A percentile compares a stretch with the other conserved stretches of the same genome.
phyloP scores from a whole-genome alignment of 306 rosid genomes.

The Acmispon strigosus region DNA sequence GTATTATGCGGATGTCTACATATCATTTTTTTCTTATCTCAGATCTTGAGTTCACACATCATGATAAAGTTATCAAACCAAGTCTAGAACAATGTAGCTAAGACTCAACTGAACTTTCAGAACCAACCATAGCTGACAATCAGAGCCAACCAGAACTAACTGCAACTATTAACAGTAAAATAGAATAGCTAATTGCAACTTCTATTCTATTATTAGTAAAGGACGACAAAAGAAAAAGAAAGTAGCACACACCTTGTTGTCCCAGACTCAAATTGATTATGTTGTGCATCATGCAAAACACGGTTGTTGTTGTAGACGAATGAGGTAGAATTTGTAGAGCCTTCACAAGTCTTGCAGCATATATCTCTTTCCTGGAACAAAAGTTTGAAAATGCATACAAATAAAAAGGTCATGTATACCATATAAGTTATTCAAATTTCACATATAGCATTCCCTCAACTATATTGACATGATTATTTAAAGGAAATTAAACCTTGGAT shows the following conservation, averaged over 20 bases:
- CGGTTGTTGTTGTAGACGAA: not conserved
- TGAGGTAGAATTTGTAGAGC: not conserved
- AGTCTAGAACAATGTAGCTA: no score
- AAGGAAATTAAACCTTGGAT: slow-evolving; percentile 38
- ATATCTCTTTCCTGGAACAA: slow-evolving; percentile 1
- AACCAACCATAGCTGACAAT: no score
- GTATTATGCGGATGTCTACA: no score
- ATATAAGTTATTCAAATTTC: not conserved
- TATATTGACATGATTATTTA: not conserved
- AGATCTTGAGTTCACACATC: no score
- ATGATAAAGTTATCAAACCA: no score
- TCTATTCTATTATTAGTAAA: no score
- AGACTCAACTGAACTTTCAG: no score
- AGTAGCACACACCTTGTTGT: not conserved
- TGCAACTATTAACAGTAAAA: no score
- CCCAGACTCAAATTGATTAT: not conserved
- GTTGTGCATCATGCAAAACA: not conserved
- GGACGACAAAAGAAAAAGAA: not conserved
- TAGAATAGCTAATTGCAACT: no score
- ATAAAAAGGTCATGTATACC: not conserved
- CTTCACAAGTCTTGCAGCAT: not conserved
- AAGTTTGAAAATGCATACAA: not conserved
- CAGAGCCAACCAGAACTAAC: no score
- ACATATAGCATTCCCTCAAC: not conserved
- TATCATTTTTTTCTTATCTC: no score